Evolutionary conservation across 75 land plant species (phyloP), one percentile per base, ranked within the genome.

Genomic region (Larix kaempferi): DNA sequence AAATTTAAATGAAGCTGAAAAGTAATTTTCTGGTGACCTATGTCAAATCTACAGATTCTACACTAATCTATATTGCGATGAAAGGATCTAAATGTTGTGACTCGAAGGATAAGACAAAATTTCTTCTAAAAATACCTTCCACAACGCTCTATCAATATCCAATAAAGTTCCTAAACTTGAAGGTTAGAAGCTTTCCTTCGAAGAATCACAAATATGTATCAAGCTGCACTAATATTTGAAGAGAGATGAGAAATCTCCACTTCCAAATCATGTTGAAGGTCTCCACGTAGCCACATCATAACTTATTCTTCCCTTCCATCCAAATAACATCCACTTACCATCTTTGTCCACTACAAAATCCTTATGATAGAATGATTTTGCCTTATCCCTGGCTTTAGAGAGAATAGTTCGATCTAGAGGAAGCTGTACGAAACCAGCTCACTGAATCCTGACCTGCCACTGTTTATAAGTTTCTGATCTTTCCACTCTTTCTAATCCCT

Each of bases 391-490:
- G 25, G 88, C 80, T 59, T 55, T 80, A 62, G 58, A 71, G 74
- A 92, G 2, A 11, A 91, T 27, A 0, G 82, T 81, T 0, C 74
- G 76, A 33, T 86, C 74, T 58, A 85, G 74, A 17, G 88, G 88
- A 57, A 86, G 74, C 73, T 86, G 92, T 82, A 57, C 77, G 63
- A 95, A 91, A 13, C 98, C 98, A 8, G 94, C 93, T 69, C 91
- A 86, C 80, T 59, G 27, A 33, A 78, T 81, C 74, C 92, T 74
- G 4, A 81, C 83, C 69, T 91, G 96, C 99, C 99, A 96, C 78
- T 94, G 92, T 79, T 86, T 90, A 86, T 93, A 96, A 0, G 97
- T 85, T 78, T 96, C 99, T 8, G 99, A 87, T 75, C 94, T 85
- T 66, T 91, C 96, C 12, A 93, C 82, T 77, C 97, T 90, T 75